phyloP scores from a whole-genome alignment of 306 rosid genomes.

The Vicia villosa region DNA sequence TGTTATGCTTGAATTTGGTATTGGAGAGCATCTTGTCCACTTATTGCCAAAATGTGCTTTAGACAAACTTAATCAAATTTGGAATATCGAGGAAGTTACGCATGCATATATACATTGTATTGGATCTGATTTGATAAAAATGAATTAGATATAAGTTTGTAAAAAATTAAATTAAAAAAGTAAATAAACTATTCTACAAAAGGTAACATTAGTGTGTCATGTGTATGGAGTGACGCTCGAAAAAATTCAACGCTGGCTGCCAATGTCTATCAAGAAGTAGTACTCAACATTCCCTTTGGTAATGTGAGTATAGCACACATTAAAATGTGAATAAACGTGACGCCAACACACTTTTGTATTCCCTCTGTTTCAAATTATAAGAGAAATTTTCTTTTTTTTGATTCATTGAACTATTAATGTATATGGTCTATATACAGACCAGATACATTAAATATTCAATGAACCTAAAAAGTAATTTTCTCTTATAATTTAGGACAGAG shows the following conservation, averaged over 20 bases:
- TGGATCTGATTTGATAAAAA: neutral
- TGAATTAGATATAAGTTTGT: neutral
- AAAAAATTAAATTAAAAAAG: too few species aligned
- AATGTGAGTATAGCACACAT: neutral
- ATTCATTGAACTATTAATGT: too few species aligned
- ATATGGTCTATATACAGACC: too few species aligned
- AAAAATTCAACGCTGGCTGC: neutral
- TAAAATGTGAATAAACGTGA: slow-evolving; percentile 1
- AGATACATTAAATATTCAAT: too few species aligned
- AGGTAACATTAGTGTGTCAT: neutral
- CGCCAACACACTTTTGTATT: neutral
- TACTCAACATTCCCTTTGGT: neutral
- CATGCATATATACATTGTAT: neutral
- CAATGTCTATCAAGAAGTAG: neutral
- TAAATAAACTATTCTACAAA: neutral
- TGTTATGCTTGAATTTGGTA: too few species aligned
- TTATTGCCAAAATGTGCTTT: neutral
- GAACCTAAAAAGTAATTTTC: too few species aligned
- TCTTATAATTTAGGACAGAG: too few species aligned
- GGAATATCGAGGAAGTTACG: neutral
- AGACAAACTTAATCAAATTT: neutral
- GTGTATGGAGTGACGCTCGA: neutral
- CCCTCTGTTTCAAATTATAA: too few species aligned
- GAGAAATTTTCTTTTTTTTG: too few species aligned
- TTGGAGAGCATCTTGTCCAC: neutral